A percentile compares a stretch with the other conserved stretches of the same genome.
Evolutionary conservation across 768 basidiomycete species (phyloP).

Genomic region (Pulveroboletus ravenelii): DNA sequence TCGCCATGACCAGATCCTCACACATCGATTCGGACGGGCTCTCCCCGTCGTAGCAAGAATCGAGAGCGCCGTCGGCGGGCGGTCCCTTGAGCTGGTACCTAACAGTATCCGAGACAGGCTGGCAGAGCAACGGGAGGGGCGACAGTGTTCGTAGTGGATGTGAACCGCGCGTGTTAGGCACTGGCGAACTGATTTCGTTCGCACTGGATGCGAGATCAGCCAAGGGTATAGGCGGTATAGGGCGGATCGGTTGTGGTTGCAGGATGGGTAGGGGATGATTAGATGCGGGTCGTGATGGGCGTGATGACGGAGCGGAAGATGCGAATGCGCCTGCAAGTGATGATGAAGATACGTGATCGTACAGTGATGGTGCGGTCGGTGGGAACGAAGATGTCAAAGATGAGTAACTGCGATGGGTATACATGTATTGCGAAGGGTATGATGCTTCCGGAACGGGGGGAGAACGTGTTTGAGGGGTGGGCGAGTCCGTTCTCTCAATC

Average conservation of each 20-base stretch:
- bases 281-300: conserved; percentile 12
- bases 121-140: conserved; percentile 31
- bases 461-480: conserved; percentile 2
- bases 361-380: conserved; percentile 16
- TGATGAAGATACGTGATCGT: conserved; percentile 17
- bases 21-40: conserved; percentile 16
- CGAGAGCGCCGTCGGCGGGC: conserved; percentile 1
- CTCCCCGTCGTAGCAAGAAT: conserved; percentile 11
- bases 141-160: conserved; percentile 16
- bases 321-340: conserved; percentile 28
- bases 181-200: conserved; percentile 8
- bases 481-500: conserved; percentile 16
- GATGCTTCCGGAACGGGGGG: conserved; percentile 4
- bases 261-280: conserved; percentile 23
- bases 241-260: conserved; percentile 32
- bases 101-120: conserved; percentile 31
- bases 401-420: conserved; percentile 22
- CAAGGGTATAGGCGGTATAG: conserved; percentile 32
- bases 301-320: conserved; percentile 10
- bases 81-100: conserved; percentile 26
- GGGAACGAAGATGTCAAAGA: conserved; percentile 19
- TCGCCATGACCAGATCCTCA: conserved; percentile 10
- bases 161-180: neutral
- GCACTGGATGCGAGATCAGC: conserved; percentile 25
- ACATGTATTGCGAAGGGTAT: conserved; percentile 18